Base-by-base conservation (phyloP, 148 eudicot species). In the Simmondsia chinensis region DNA sequence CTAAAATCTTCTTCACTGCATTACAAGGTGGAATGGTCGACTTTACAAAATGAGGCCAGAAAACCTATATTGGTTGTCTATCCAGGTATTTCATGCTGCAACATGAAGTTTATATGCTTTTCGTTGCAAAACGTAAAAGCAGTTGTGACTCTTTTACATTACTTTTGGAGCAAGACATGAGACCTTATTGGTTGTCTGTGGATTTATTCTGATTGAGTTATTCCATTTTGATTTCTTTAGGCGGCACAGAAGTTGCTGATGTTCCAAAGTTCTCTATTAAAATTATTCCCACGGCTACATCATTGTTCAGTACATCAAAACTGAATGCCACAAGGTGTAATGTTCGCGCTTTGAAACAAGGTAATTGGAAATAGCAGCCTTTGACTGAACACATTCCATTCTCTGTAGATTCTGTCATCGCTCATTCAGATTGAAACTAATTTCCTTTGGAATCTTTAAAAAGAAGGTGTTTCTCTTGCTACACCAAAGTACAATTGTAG, bases 21-120 rank as follows among this genome's bases (percentile, higher is more conserved):
- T 26, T 52, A 65, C 33, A 78, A 72, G 62, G 64, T 85, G 20
- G 73, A 68, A 51, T 82, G 95, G 97, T 68, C 73, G 3, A 54
- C 64, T 29, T 72, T 85, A 40, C 95, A 91, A 37, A 85, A 82
- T 48, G 95, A 91, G 71, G 88, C 88, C 23, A 80, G 97, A 44
- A 91, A 91, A 63, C 97, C 97, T 33, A 48, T 85, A 52, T 51
- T 91, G 63, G 66, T 72, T 33, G 56, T 85, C 43, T 58, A 76
- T 55, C 82, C 95, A 76, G 97, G 95, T 85, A 11, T 41, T 50
- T 12, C 20, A n/a, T 20, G 33, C 24, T 34, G 38, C 29, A 35
- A 20, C 18, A 16, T 2, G 8, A 20, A 11, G 7, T 20, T 42
- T 19, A n/a, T n/a, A 7, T 35, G 4, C 10, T 15, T 16, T 38